phyloP scores from a whole-genome alignment of 768 basidiomycete genomes.

The Auricularia sp. region DNA sequence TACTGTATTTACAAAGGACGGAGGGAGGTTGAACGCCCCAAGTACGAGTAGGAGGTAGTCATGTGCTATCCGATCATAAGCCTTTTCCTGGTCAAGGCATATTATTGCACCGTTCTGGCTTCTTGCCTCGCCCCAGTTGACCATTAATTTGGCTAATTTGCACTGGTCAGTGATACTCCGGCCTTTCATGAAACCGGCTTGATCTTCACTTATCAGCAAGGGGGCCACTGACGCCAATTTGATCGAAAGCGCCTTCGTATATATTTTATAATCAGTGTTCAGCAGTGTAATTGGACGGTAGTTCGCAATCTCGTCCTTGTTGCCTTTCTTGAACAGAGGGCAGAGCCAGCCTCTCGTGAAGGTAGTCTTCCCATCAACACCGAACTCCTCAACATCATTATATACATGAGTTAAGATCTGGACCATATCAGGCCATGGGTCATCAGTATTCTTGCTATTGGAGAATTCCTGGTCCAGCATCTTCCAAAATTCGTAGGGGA shows the following conservation, averaged over 20 bases:
- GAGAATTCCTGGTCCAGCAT: too few relatives aligned
- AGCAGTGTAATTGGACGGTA: conserved; percentile 13
- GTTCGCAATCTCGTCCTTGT: conserved; percentile 6
- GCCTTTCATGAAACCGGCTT: conserved; percentile 10
- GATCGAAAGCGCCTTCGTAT: conserved; percentile 2
- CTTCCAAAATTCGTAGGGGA: too few relatives aligned
- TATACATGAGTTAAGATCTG: too few relatives aligned
- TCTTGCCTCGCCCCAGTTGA: conserved; percentile 6
- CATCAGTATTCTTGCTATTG: too few relatives aligned
- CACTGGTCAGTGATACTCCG: conserved; percentile 10
- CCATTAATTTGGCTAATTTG: conserved; percentile 7
- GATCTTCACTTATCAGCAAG: conserved; percentile 5
- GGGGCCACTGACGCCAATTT: background rate
- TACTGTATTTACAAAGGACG: background rate
- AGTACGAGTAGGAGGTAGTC: conserved; percentile 8
- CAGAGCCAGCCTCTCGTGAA: too few relatives aligned
- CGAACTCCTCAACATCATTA: too few relatives aligned
- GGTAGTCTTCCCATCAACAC: too few relatives aligned
- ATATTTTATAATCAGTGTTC: conserved; percentile 10
- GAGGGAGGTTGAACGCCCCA: conserved; percentile 6
- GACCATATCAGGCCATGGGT: too few relatives aligned
- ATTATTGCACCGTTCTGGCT: conserved; percentile 6
- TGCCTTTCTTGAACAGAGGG: conserved; percentile 9
- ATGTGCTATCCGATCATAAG: conserved; percentile 9
- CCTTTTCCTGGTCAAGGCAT: conserved; percentile 12